These are phyloP conservation scores for Backusella morwellensis DNA, from an alignment of 192 early-diverging fungal species.

Conservation along the genomic window DNA sequence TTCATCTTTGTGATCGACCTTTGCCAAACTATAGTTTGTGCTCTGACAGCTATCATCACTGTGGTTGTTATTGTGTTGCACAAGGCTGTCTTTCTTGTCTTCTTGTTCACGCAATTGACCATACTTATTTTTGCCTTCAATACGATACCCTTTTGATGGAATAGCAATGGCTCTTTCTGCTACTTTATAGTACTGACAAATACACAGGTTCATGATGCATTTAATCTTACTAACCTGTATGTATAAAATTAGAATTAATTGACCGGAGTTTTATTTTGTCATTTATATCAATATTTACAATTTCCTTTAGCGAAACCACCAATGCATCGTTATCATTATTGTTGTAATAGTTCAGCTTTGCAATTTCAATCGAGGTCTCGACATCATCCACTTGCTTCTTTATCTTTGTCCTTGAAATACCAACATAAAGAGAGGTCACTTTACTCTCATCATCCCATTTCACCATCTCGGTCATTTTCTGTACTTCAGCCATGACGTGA, in stretches of 20 bases:
- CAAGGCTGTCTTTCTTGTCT: neutral
- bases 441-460: constrained; percentile 16
- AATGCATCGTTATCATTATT: neutral
- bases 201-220: constrained; percentile 26
- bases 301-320: constrained; percentile 9
- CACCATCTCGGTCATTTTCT: constrained; percentile 37
- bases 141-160: constrained; percentile 36
- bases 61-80: neutral
- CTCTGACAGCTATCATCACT: neutral
- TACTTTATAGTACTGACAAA: constrained; percentile 32
- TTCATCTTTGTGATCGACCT: constrained; percentile 33
- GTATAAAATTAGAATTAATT: neutral
- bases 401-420: neutral
- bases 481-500: constrained; percentile 16
- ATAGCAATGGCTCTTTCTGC: constrained; percentile 39
- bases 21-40: constrained; percentile 9
- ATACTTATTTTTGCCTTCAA: constrained; percentile 36
- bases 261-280: neutral
- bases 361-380: neutral
- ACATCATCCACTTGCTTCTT: neutral
- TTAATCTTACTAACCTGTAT: constrained; percentile 15
- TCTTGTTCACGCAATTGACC: neutral
- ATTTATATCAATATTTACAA: constrained; percentile 8
- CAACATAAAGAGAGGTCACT: neutral
- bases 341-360: neutral